Evolutionary conservation across 2,329 filamentous ascomycete species (phyloP), one percentile per base, ranked within the genome.

Genomic region (Lachnellula hyalina): DNA sequence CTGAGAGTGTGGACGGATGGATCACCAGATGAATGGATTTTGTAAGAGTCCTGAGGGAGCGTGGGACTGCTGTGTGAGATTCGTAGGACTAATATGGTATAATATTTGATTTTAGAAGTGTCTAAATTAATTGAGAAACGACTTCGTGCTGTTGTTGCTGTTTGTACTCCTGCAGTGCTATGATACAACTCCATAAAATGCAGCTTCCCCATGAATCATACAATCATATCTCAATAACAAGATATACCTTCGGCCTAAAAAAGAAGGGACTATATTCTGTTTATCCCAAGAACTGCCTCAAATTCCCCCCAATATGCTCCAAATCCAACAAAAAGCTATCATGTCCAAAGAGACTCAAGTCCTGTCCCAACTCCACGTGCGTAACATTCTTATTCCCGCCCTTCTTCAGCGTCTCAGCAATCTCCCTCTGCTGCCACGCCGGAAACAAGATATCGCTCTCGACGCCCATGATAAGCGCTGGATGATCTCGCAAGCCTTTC

Each of bases 391-490:
- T 78, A 67, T 96, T 97, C 0, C 94, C 94, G 0, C 81, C 82
- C 35, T 82, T 79, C 56, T 84, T 82, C 60, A 99, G 75, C 2
- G 93, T 87, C 67, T 93, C 86, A 3, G 92, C 93, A 58, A 99
- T 86, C 72, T 99, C 94, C 51, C 89, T 83, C 75, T 99, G 94
- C 75, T 99, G 94, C 93, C 94, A 99, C 0, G 94, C 91, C 0
- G 94, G 94, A 73, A 99, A 99, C 36, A 99, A 75, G 49, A 96
- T 97, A 69, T 99, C 94, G 65, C 90, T 96, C 0, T 90, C 90
- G 4, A 97, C 94, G 35, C 94, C 94, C 76, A 99, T 86, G 11
- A 99, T 89, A 21, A 99, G 78, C 0, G 90, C 87, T 0, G 90
- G 89, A 49, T 86, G 93, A 58, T 92, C 80, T 52, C 85, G 83